Conservation (phyloP, 441 rosid species). For the Erodium moschatum region DNA sequence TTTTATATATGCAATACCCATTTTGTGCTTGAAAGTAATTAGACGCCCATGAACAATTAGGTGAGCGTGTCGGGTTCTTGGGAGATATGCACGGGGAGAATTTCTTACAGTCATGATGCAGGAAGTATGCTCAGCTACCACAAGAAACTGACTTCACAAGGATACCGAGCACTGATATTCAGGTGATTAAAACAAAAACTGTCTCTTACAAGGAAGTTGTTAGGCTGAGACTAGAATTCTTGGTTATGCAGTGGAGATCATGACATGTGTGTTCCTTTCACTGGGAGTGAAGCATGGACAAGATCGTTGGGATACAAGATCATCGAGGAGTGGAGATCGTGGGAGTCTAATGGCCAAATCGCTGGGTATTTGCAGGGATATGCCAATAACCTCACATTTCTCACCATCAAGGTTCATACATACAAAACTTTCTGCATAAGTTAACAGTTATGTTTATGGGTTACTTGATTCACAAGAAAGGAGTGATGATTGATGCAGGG, state of each 20-base stretch:
- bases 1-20: neutral
- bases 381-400: slow-evolving; percentile 40
- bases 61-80: slow-evolving; percentile 32
- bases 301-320: slow-evolving; percentile 37
- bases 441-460: too few species aligned
- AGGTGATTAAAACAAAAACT: slow-evolving; percentile 27
- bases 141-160: slow-evolving; percentile 32
- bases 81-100: slow-evolving; percentile 37
- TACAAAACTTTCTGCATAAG: neutral
- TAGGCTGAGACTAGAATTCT: too few species aligned
- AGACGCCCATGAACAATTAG: slow-evolving; percentile 10
- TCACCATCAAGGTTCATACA: slow-evolving; percentile 42
- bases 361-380: slow-evolving; percentile 49
- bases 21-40: too few species aligned
- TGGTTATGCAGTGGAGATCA: slow-evolving; percentile 40
- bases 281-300: slow-evolving; percentile 43
- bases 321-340: slow-evolving; percentile 36
- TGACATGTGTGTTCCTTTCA: slow-evolving; percentile 37
- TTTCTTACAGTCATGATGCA: slow-evolving; percentile 20
- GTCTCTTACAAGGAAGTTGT: too few species aligned
- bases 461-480: too few species aligned
- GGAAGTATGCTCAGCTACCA: slow-evolving; percentile 52
- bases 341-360: slow-evolving; percentile 34
- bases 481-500: slow-evolving; percentile 31
- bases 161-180: slow-evolving; percentile 47